Evolutionary conservation across 768 basidiomycete species (phyloP).

Genomic region (Leccinum boreale): DNA sequence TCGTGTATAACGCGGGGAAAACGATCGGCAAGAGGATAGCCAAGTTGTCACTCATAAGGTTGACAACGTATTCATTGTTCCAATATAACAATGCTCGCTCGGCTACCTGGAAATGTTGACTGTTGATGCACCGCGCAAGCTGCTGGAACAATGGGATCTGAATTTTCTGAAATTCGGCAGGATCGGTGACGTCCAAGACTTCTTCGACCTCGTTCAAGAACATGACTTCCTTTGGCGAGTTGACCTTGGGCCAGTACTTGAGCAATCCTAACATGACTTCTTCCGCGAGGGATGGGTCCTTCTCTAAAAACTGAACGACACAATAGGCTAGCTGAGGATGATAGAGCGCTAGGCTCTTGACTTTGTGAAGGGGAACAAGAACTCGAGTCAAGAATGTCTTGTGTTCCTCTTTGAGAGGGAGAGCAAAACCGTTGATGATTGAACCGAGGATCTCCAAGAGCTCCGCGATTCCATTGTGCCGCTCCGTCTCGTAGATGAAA

Average conservation of each 20-base stretch:
- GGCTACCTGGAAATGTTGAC: conserved; percentile 99
- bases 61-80: conserved; percentile 99
- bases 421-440: conserved; percentile 98
- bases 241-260: conserved; percentile 98
- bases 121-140: conserved; percentile 94
- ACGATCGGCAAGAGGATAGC: conserved; percentile 88
- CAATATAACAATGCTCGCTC: conserved; percentile 96
- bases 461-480: conserved; percentile 99
- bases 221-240: conserved; percentile 99
- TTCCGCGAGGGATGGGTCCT: conserved; percentile 87
- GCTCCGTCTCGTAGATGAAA: conserved; percentile 97
- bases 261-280: conserved; percentile 96
- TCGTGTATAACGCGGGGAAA: conserved; percentile 93
- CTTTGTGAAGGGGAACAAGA: conserved; percentile 95
- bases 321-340: conserved; percentile 99
- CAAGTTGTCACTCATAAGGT: conserved; percentile 97
- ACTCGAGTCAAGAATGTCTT: conserved; percentile 95
- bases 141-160: conserved; percentile 91
- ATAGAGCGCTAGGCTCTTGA: conserved; percentile 94
- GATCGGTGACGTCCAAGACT: conserved; percentile 96
- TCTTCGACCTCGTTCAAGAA: conserved; percentile 99
- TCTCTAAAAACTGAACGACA: conserved; percentile 98
- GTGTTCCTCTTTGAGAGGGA: conserved; percentile 98
- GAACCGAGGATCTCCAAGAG: conserved; percentile 97
- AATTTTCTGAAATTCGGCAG: conserved; percentile 94